Conservation (phyloP, 805 yeast genomes). For the Kluyveromyces siamensis region DNA sequence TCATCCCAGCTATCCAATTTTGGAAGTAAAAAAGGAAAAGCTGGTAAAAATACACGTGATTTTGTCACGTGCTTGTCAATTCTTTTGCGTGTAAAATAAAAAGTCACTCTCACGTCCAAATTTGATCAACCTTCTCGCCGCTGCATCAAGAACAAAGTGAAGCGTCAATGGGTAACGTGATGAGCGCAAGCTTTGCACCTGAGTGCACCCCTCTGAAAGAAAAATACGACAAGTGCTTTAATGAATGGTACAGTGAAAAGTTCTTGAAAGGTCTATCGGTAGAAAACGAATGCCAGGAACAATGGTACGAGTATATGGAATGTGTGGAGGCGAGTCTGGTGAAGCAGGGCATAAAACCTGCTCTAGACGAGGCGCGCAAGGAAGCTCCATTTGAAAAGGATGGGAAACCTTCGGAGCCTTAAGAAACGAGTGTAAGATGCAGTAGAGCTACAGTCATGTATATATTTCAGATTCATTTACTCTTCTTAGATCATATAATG, state of each 20-base stretch:
- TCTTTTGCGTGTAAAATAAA: not conserved
- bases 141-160: not conserved
- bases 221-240: constrained; percentile 87
- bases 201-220: constrained; percentile 86
- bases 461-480: not conserved
- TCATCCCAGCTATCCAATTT: no score
- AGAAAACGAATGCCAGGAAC: constrained; percentile 81
- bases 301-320: constrained; percentile 82
- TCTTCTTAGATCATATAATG: not conserved
- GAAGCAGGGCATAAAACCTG: constrained; percentile 68
- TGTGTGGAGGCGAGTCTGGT: constrained; percentile 71
- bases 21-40: no score
- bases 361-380: constrained; percentile 79
- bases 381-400: constrained; percentile 83
- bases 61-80: no score
- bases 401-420: constrained; percentile 32
- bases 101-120: not conserved
- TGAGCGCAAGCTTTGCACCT: constrained; percentile 91
- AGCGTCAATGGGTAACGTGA: constrained; percentile 50
- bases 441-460: not conserved
- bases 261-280: constrained; percentile 47
- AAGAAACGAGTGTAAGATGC: not conserved
- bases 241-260: constrained; percentile 88
- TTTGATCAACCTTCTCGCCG: not conserved
- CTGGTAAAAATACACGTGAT: no score